Base-by-base conservation (phyloP, 75 land plant species). In the Selaginella tamariscina region DNA sequence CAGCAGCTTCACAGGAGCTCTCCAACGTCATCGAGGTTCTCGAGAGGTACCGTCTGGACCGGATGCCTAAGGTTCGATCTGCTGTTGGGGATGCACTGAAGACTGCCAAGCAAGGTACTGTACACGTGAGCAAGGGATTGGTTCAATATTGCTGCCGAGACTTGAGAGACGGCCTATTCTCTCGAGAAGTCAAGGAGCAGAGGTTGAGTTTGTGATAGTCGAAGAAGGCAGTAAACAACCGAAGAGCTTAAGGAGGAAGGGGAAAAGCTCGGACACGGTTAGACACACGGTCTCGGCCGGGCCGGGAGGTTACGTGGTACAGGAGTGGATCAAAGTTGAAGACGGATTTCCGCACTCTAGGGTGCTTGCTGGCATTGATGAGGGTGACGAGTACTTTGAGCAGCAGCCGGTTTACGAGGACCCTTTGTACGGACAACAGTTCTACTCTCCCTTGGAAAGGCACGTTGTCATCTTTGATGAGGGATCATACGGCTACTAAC, bases 31-130 rank as follows among this genome's bases (percentile, higher is more conserved):
- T 59, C 26, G 26, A 27, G 18, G 26, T 23, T 26, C 62, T 59
- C 5, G 62, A 59, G 21, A 27, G 27, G 26, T 23, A 27, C 62
- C 62, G 62, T 5, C 26, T 59, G 26, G 62, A 59, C 26, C 8
- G 26, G 26, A 59, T 59, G 62, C 62, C 62, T 9, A 59, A 59
- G 62, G 62, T 59, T 8, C 8, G 62, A 23, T 23, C 23, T 21
- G 62, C 23, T 2, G 62, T 59, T 2, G 62, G n/a, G 9, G 62
- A 59, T 8, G 62, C 62, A 5, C n/a, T 59, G 21, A 21, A n/a
- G 62, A 59, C 26, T 5, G 62, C 62, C 8, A 59, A 39, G 49
- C 49, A 39, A 5, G 49, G 11, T 39, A 39, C 49, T 39, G 15
- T 15, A 39, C 5, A 5, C 11, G 49, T 15, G 49, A 15, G 15